Percentiles rank a stretch among this genome's conserved stretches.
phyloP scores from a whole-genome alignment of 2,329 filamentous ascomycete genomes.

The Plenodomus biglobosus region DNA sequence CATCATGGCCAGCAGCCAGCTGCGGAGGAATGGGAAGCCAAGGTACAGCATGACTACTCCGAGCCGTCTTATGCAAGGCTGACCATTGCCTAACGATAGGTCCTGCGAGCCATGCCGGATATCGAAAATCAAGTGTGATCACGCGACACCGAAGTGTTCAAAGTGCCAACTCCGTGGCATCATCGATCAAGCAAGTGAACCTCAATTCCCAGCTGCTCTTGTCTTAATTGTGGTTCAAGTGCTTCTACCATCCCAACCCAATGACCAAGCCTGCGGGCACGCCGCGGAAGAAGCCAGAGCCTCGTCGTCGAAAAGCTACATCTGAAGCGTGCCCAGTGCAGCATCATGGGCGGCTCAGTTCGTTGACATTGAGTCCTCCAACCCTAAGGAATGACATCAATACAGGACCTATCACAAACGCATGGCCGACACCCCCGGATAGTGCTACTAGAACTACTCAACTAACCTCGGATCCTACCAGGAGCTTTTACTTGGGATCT shows the following conservation, averaged over 20 bases:
- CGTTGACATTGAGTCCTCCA: constrained; percentile 32
- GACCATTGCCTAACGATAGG: constrained; percentile 15
- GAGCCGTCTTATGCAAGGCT: neutral
- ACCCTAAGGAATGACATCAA: constrained; percentile 29
- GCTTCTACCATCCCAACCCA: constrained; percentile 42
- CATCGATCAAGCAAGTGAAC: constrained; percentile 32
- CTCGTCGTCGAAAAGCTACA: constrained; percentile 29
- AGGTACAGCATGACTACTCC: neutral
- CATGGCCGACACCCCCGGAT: constrained; percentile 38
- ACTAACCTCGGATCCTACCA: constrained; percentile 22
- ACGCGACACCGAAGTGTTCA: constrained; percentile 37
- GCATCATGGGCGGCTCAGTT: constrained; percentile 21
- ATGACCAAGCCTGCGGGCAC: constrained; percentile 43
- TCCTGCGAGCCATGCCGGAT: constrained; percentile 43
- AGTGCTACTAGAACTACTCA: constrained; percentile 24
- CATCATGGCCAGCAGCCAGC: neutral
- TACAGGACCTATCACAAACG: constrained; percentile 9
- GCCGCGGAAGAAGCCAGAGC: constrained; percentile 39
- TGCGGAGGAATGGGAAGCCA: neutral
- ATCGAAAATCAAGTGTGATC: constrained; percentile 42
- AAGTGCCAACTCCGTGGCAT: constrained; percentile 40
- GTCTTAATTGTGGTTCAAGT: constrained; percentile 23
- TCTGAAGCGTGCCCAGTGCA: constrained; percentile 12
- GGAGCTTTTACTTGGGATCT: constrained; percentile 40
- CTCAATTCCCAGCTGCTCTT: neutral